Base-by-base conservation (phyloP, 106 monocot genomes). In the Acanthochlamys bracteata region DNA sequence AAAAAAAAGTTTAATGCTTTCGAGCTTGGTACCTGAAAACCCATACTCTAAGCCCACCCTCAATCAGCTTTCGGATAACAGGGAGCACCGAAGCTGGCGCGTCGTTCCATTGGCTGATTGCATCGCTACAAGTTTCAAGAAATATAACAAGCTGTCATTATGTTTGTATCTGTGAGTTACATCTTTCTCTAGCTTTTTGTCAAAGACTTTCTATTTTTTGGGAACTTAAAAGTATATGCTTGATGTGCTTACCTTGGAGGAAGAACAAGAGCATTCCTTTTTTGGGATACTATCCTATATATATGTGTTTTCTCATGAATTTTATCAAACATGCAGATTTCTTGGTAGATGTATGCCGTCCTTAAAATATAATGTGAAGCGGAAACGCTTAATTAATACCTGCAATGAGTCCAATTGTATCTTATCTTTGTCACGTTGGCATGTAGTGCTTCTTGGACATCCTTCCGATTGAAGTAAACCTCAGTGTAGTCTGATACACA, bases 41-140 rank as follows among this genome's bases (percentile, higher is more conserved):
- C 93, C 93, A 93, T 26, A 89, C 72, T 64, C 85, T 78, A 42
- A 93, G 16, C 24, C 85, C 89, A 7, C 76, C 89, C 19, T 80
- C 42, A 24, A 93, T 76, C n/a, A 93, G 83, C 54, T 93, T 93
- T 7, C 41, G 72, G 2, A 93, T 66, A 23, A 76, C 59, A 4
- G 89, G 93, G 22, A 93, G 78, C 25, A 79, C 60, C 0, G 89
- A 69, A 11, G 43, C 15, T 13, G 70, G 68, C 15, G 85, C 16
- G 26, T 85, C 81, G 25, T 49, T 71, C 87, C 92, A 92, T 17
- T 25, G 47, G 17, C 0, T 56, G 25, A 78, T 77, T 12, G 20
- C 68, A 57, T 69, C 55, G 60, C 68, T 72, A 0, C 63, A 14
- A n/a, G 14, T 25, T 41, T 3, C 11, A 55, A 55, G 20, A 22